These are phyloP conservation scores for Boechera stricta DNA, from an alignment of 345 rosid genomes.

Conservation along the genomic window DNA sequence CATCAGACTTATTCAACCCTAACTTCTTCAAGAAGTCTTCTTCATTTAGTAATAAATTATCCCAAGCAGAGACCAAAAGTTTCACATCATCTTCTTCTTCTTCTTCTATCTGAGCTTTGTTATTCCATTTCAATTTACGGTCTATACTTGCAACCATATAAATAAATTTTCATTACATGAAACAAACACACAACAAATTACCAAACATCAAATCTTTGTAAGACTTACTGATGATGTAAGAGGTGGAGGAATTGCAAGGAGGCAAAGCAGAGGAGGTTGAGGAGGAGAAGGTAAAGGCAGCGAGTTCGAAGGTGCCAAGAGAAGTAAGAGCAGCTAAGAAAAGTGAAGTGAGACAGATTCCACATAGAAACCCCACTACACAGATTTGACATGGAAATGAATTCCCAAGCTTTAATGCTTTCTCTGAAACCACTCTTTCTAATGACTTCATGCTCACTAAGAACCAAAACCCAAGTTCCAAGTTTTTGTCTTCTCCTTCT, in stretches of 20 bases:
- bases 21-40: conserved; percentile 47
- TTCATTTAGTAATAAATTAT: conserved; percentile 46
- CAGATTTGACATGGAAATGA: conserved; percentile 94
- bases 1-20: conserved; percentile 46
- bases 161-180: background rate
- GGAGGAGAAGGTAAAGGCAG: conserved; percentile 60
- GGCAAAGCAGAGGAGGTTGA: conserved; percentile 50
- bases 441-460: conserved; percentile 57
- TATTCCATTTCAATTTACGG: conserved; percentile 15
- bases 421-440: conserved; percentile 84
- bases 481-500: conserved; percentile 18
- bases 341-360: conserved; percentile 83
- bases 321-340: conserved; percentile 88
- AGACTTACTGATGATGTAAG: conserved; percentile 60
- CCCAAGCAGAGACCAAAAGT: conserved; percentile 76
- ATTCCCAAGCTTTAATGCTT: conserved; percentile 77
- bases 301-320: conserved; percentile 60
- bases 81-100: conserved; percentile 45
- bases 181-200: background rate
- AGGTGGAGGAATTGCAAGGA: conserved; percentile 68
- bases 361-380: conserved; percentile 86
- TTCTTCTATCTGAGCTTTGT: conserved; percentile 29
- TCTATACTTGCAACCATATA: conserved; percentile 31
- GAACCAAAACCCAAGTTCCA: conserved; percentile 18
- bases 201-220: background rate